Percentiles rank a stretch among this genome's conserved stretches.
Conservation (phyloP, 176 grass and related monocot genomes). For the Eleusine indica region DNA sequence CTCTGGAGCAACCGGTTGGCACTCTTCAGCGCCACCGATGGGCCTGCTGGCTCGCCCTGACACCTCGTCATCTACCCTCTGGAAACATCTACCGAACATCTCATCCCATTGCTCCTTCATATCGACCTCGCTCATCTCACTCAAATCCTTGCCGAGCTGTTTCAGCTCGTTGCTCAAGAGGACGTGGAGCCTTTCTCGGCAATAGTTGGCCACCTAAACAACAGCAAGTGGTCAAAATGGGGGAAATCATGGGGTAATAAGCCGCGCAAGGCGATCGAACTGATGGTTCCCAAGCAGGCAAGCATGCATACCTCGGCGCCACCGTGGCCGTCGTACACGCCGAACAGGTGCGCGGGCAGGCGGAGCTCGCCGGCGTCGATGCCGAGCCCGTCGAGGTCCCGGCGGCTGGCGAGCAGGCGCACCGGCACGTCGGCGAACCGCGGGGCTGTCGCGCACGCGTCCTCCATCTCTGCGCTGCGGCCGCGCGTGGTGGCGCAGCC, state of each 20-base stretch:
- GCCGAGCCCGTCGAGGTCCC: conserved; percentile 56
- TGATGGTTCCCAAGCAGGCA: background rate
- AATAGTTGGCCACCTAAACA: conserved; percentile 59
- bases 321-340: conserved; percentile 80
- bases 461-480: conserved; percentile 76
- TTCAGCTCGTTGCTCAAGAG: conserved; percentile 51
- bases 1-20: conserved; percentile 44
- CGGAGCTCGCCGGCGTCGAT: conserved; percentile 50
- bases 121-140: conserved; percentile 28
- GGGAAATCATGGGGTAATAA: background rate
- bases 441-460: conserved; percentile 55
- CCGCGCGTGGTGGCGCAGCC: conserved; percentile 66
- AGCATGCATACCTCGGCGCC: conserved; percentile 50
- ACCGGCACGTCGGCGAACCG: conserved; percentile 71
- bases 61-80: conserved; percentile 68
- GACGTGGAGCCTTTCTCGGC: conserved; percentile 58
- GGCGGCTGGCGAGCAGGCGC: conserved; percentile 58
- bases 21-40: background rate
- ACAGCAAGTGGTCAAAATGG: background rate
- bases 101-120: conserved; percentile 75
- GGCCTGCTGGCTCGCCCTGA: conserved; percentile 45
- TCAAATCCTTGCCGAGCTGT: background rate
- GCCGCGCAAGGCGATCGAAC: background rate
- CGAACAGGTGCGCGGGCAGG: conserved; percentile 65
- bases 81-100: conserved; percentile 56